Percentiles rank a stretch among this genome's conserved stretches.
These are phyloP conservation scores for Diaporthe vaccinii DNA, from an alignment of 2,329 filamentous ascomycete genomes.

Conservation along the genomic window DNA sequence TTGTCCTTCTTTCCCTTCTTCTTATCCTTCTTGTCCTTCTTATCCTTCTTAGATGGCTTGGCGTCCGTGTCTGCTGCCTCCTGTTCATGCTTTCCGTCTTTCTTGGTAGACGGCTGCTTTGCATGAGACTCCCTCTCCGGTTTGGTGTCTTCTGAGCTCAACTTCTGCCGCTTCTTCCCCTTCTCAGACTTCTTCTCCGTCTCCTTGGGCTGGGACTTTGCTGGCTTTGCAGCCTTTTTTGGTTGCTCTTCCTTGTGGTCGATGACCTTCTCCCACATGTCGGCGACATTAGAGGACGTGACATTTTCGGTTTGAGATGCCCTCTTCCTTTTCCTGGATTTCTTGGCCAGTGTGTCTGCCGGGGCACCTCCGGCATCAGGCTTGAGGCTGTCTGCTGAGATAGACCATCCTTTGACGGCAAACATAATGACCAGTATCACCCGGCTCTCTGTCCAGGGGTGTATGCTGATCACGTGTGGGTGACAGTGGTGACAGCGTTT, in stretches of 20 bases:
- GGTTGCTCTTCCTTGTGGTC: slow-evolving; percentile 69
- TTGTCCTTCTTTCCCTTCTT: slow-evolving; percentile 50
- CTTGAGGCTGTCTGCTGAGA: slow-evolving; percentile 80
- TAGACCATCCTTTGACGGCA: slow-evolving; percentile 91
- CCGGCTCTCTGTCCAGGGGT: neutral
- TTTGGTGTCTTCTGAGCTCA: slow-evolving; percentile 38
- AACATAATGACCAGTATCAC: slow-evolving; percentile 73
- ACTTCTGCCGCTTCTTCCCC: slow-evolving; percentile 45
- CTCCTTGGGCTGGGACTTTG: slow-evolving; percentile 38
- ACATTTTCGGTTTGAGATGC: slow-evolving; percentile 60
- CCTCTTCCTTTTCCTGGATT: slow-evolving; percentile 73
- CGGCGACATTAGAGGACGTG: slow-evolving; percentile 78
- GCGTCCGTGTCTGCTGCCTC: slow-evolving; percentile 28
- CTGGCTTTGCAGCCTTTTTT: slow-evolving; percentile 39
- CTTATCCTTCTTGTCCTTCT: slow-evolving; percentile 50
- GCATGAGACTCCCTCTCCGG: slow-evolving; percentile 44
- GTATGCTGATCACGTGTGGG: neutral
- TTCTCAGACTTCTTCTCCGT: slow-evolving; percentile 48
- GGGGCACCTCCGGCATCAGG: slow-evolving; percentile 67
- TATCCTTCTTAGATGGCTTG: slow-evolving; percentile 40
- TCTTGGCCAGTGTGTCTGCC: slow-evolving; percentile 54
- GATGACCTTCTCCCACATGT: slow-evolving; percentile 84
- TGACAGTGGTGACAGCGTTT: neutral
- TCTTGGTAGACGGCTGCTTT: slow-evolving; percentile 46
- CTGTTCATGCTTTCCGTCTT: slow-evolving; percentile 42